These are phyloP conservation scores for Aspergillus homomorphus DNA, from an alignment of 495 filamentous ascomycete species.

Conservation along the genomic window DNA sequence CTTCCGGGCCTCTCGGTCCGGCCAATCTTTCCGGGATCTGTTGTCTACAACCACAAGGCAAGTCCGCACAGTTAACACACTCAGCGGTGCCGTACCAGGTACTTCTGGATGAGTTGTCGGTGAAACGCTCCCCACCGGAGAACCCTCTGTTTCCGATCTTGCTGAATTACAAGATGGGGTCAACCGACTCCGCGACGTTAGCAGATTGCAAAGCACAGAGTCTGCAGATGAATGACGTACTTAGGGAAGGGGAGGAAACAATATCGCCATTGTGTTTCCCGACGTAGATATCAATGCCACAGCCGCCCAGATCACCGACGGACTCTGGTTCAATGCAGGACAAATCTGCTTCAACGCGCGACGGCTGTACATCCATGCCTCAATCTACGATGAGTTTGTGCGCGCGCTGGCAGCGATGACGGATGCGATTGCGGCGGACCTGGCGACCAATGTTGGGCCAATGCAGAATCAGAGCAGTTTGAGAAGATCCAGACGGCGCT, in stretches of 20 bases:
- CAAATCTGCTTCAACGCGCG: constrained; percentile 14
- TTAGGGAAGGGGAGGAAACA: constrained; percentile 34
- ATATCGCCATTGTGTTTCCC: constrained; percentile 5
- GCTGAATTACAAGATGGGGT: constrained; percentile 3
- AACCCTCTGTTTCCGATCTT: constrained; percentile 1
- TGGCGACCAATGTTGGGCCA: constrained; percentile 5
- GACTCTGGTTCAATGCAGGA: constrained; percentile 10
- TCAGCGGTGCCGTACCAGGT: not conserved
- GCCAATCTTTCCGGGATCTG: not conserved
- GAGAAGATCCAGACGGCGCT: constrained; percentile 8
- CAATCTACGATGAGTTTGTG: constrained; percentile 11
- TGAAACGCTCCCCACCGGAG: not conserved
- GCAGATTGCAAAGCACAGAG: not conserved
- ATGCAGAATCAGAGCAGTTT: constrained; percentile 15
- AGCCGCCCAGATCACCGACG: not conserved
- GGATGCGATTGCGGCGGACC: not conserved
- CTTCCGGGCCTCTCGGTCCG: not conserved
- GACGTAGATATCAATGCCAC: constrained; percentile 1
- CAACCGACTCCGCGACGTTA: not conserved
- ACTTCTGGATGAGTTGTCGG: not conserved
- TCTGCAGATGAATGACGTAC: not conserved
- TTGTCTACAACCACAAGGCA: not conserved
- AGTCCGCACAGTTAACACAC: not conserved
- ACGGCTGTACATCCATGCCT: constrained; percentile 12
- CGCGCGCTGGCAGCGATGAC: not conserved